phyloP scores from a whole-genome alignment of 176 grass and related monocot genomes.

The Phragmites australis region DNA sequence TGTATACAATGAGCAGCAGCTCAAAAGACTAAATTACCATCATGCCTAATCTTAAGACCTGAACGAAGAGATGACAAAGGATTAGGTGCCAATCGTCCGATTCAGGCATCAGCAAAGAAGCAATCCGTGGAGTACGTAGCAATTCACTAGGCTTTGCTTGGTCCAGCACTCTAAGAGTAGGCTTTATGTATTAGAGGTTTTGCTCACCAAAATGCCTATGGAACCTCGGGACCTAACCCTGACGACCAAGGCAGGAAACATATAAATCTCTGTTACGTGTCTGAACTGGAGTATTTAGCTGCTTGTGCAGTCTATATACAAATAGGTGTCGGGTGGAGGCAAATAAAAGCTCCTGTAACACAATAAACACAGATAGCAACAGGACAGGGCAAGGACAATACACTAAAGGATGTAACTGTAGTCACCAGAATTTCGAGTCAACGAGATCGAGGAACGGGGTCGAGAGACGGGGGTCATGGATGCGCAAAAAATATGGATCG shows the following conservation, averaged over 20 bases:
- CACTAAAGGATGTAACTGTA: too few relatives aligned
- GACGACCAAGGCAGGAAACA: neutral
- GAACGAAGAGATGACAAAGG: neutral
- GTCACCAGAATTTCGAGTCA: too few relatives aligned
- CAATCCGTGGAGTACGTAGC: neutral
- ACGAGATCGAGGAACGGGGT: too few relatives aligned
- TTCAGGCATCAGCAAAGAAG: constrained; percentile 4
- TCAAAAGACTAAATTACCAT: neutral
- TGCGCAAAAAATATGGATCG: too few relatives aligned
- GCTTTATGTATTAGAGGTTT: neutral
- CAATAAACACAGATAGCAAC: constrained; percentile 6
- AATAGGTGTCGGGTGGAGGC: neutral
- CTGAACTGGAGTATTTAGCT: neutral
- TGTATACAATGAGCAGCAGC: neutral
- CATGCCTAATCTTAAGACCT: constrained; percentile 2
- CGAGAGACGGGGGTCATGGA: too few relatives aligned
- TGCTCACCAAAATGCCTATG: neutral
- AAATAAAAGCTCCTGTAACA: constrained; percentile 28
- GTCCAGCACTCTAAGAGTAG: neutral
- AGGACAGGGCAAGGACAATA: neutral
- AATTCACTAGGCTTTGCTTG: constrained; percentile 15
- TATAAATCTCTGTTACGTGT: too few relatives aligned
- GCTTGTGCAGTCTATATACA: neutral
- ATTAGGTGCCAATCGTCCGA: constrained; percentile 1
- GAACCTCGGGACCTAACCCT: neutral